Base-by-base conservation (phyloP, 768 basidiomycete genomes). In the Coprinopsis sp. region DNA sequence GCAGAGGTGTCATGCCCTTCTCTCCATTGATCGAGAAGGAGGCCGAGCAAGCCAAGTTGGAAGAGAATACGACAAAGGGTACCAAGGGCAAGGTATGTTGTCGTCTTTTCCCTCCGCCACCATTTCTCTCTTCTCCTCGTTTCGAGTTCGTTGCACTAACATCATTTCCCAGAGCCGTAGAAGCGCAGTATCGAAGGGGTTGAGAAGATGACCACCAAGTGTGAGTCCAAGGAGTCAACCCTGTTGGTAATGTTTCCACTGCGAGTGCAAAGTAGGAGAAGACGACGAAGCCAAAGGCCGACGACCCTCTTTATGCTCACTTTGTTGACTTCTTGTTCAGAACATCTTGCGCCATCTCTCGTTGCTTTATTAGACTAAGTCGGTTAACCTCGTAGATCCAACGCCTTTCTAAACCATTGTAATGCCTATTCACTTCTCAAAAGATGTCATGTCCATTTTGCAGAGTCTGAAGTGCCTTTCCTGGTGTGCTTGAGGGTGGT, bases 1-100 rank as follows among this genome's bases (percentile, higher is more conserved):
- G 47, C 82, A 85, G 58, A 71, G 95, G 53, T 70, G 95, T 44
- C 96, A 92, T 57, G 85, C 85, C 55, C 2, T 61, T 97, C 29
- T 58, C 96, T 22, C 74, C 82, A 8, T 90, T 96, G 81, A 89
- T 99, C 51, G 85, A 91, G 69, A 95, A 94, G 71, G 95, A 98
- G 64, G 85, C 83, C 14, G 77, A 78, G 60, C 68, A 71, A 36
- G 76, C 79, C 40, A 74, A 78, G 50, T 79, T 80, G 28, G 85
- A 87, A 60, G 82, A 85, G 56, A 76, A 74, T 3, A 83, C 78
- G 63, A 64, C 73, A 23, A 85, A 81, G 57, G 73, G 76, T 2
- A 66, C 70, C 1, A 78, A 81, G 59, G 77, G 82, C 33, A 89
- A 88, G 77, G 85, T 85, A 34, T 3, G 77, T 46, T 33, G 50